Evolutionary conservation across 768 basidiomycete species (phyloP).

Genomic region (Mycena olivaceomarginata): DNA sequence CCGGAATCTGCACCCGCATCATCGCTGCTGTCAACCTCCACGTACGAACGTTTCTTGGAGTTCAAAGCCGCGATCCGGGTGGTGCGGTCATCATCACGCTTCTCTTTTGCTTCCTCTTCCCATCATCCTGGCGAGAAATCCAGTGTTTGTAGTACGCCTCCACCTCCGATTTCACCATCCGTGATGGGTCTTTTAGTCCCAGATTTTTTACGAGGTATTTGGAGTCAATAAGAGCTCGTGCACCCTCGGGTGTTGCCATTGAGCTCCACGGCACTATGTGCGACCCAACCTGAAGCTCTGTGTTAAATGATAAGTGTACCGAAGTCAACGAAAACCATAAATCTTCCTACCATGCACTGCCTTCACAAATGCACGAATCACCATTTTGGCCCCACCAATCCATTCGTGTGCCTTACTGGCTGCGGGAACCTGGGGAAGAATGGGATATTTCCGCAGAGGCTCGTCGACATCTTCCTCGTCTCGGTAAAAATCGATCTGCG

Average conservation of each 20-base stretch:
- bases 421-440: not conserved
- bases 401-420: not conserved
- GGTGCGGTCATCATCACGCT: not conserved
- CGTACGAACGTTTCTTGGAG: not conserved
- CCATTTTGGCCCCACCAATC: not conserved
- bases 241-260: slow-evolving; percentile 11
- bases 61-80: not conserved
- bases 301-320: no score
- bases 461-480: not conserved
- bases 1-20: no score
- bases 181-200: not conserved
- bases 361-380: slow-evolving; percentile 3
- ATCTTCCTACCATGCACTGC: not conserved
- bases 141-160: not conserved
- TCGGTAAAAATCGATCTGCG: not conserved
- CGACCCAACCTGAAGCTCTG: not conserved
- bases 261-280: not conserved
- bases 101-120: not conserved
- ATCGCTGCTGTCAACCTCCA: not conserved
- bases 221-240: not conserved
- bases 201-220: not conserved
- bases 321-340: no score
- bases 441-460: slow-evolving; percentile 1
- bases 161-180: not conserved
- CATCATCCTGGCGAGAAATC: not conserved